These are phyloP conservation scores for Cladophialophora yegresii DNA, from an alignment of 2,329 filamentous ascomycete genomes.

Conservation along the genomic window DNA sequence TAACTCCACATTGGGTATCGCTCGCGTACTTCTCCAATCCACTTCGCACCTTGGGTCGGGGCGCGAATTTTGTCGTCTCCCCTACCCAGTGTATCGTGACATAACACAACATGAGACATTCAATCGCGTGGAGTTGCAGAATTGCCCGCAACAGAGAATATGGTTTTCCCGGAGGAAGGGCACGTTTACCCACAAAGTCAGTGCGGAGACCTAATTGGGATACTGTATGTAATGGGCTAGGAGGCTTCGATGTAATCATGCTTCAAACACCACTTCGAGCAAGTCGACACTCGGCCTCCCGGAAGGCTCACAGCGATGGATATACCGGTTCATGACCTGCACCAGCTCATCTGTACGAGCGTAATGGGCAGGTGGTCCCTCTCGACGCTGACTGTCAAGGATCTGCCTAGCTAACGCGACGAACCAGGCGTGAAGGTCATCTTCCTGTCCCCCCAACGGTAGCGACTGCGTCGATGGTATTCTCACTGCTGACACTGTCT, in stretches of 20 bases:
- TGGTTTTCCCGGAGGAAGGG: not conserved
- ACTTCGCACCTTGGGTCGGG: not conserved
- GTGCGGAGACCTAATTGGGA: not conserved
- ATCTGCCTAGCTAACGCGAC: conserved; percentile 13
- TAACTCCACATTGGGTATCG: not conserved
- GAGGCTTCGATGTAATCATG: not conserved
- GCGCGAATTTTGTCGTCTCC: not conserved
- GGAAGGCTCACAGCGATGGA: conserved; percentile 21
- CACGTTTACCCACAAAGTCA: not conserved
- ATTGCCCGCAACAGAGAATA: not conserved
- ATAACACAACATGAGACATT: not conserved
- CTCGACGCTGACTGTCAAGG: conserved; percentile 1
- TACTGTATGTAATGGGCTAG: not conserved
- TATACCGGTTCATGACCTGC: conserved; percentile 22
- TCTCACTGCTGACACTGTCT: not conserved
- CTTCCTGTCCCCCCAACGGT: not conserved
- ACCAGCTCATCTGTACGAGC: conserved; percentile 9
- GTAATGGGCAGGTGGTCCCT: conserved; percentile 1
- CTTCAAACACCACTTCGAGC: conserved; percentile 12
- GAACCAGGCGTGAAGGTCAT: conserved; percentile 20
- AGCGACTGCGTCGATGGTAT: not conserved
- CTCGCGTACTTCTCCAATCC: not conserved
- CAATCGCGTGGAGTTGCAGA: not conserved
- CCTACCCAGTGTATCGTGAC: not conserved
- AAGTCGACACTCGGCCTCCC: conserved; percentile 15